Evolutionary conservation across 2,329 filamentous ascomycete genomes (phyloP).

Genomic region (Aspergillus novoparasiticus): DNA sequence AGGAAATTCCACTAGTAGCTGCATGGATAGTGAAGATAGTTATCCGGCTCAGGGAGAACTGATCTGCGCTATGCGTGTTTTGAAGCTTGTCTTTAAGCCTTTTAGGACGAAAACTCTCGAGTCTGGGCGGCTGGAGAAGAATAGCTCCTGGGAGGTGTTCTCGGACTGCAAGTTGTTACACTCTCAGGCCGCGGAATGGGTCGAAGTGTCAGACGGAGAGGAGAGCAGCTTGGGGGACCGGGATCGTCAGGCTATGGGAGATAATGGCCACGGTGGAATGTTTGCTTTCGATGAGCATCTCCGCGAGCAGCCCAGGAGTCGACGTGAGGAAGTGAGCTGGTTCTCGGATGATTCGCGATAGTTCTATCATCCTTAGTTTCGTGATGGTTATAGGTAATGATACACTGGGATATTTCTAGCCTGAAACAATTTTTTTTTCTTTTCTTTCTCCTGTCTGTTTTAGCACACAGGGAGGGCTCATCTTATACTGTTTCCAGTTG

Average conservation of each 20-base stretch:
- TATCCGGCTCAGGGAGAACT: neutral
- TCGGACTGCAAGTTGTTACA: neutral
- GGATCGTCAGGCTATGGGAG: neutral
- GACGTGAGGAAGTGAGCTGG: neutral
- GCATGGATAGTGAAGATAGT: neutral
- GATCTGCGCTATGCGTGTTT: neutral
- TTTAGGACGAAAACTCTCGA: neutral
- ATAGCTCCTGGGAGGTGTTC: neutral
- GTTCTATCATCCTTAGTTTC: neutral
- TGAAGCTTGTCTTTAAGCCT: neutral
- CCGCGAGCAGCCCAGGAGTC: neutral
- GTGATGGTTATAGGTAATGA: too few relatives aligned
- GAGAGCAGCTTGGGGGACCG: neutral
- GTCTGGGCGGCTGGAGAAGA: neutral
- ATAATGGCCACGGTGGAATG: neutral
- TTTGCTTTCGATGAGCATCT: neutral
- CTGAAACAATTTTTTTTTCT: too few relatives aligned
- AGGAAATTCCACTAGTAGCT: neutral
- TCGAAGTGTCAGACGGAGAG: neutral
- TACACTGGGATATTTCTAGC: too few relatives aligned
- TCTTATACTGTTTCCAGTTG: too few relatives aligned
- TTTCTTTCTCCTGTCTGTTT: too few relatives aligned
- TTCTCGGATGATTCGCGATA: neutral
- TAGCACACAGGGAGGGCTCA: too few relatives aligned
- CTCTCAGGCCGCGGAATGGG: neutral